Conservation (phyloP, 2,329 filamentous ascomycete species). For the Xylaria multiplex region DNA sequence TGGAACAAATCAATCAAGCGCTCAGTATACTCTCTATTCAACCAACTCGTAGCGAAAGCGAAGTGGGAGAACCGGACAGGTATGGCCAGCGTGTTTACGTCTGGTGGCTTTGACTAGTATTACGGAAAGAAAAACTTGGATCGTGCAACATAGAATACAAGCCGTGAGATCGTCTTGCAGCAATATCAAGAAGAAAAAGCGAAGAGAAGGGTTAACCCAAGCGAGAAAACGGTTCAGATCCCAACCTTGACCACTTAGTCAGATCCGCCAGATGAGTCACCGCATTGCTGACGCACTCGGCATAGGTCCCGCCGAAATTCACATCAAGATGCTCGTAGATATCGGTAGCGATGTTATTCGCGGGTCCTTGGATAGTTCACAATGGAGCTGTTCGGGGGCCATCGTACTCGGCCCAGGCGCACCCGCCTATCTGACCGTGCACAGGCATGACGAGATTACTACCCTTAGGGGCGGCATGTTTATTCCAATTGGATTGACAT, state of each 20-base stretch:
- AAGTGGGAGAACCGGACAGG: too few species aligned
- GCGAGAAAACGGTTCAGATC: neutral
- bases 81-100: too few species aligned
- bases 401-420: conserved; percentile 56
- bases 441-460: conserved; percentile 60
- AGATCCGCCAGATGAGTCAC: conserved; percentile 53
- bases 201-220: neutral
- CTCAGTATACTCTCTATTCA: too few species aligned
- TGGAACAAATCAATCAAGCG: too few species aligned
- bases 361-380: conserved; percentile 57
- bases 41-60: too few species aligned
- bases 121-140: too few species aligned
- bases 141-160: too few species aligned
- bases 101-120: too few species aligned
- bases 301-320: conserved; percentile 58
- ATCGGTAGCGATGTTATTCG: conserved; percentile 60
- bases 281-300: conserved; percentile 54
- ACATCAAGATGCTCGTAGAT: conserved; percentile 63
- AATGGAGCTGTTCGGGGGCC: conserved; percentile 53
- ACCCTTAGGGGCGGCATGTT: conserved; percentile 58
- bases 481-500: conserved; percentile 59
- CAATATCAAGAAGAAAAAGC: too few species aligned
- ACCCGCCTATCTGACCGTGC: conserved; percentile 61
- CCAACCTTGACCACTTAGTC: conserved; percentile 57
- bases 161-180: too few species aligned